Base-by-base conservation (phyloP, 1,284 basidiomycete genomes). In the Afroboletus lepidellus region DNA sequence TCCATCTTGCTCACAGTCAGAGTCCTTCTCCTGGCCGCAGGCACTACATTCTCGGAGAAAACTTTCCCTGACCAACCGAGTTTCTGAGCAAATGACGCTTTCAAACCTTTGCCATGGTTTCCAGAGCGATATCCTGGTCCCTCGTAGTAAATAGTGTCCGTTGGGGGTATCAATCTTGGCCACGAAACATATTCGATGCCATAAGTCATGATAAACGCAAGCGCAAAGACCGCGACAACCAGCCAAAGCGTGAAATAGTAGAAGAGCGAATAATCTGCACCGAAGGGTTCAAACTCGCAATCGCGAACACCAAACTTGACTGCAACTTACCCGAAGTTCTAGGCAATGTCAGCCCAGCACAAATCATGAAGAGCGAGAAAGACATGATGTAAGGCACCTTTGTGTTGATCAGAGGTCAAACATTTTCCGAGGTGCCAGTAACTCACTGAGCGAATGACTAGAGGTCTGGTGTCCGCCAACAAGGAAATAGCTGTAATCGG, bases 111-210 rank as follows among this genome's bases (percentile, higher is more conserved):
- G 41, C 95, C 95, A 59, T 87, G 81, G 54, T 83, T 77, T 16
- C 75, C 84, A 21, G 86, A 88, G 55, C 87, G 85, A 77, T 80
- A 94, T 30, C 94, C 94, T 48, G 91, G 91, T 38, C 94, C 94
- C 46, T 79, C 78, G 72, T 95, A 98, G 66, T 86, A 85, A 49
- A 98, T 87, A 50, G 90, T 78, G 56, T 94, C 91, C 51, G 86
- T 85, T 12, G 90, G 85, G 3, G 93, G 88, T 59, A 90, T 83
- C 50, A 99, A 80, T 21, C 89, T 84, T n/a, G 96, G 97, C 89
- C 93, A 96, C 21, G 91, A 84, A 56, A 99, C 94, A 67, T 95
- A 98, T 58, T 88, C 81, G 59, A 93, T 81, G 37, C 89, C 88
- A 66, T 96, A 84, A 39, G 84, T 74, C 71, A 90, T 67, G 61